Evolutionary conservation across 495 filamentous ascomycete genomes (phyloP).

Genomic region (Penicillium manginii): DNA sequence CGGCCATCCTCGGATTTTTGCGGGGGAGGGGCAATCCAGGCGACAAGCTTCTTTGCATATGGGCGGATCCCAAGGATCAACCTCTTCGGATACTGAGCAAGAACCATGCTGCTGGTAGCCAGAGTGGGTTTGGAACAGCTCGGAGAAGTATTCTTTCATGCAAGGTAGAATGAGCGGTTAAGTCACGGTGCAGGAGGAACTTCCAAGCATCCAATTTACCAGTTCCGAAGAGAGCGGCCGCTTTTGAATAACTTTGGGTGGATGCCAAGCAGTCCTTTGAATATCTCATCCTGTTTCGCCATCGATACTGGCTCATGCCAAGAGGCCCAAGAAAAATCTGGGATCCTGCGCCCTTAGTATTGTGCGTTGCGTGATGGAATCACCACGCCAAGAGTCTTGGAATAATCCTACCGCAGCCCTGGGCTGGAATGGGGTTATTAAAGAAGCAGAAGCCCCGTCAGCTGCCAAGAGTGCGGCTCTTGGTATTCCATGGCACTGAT

Average conservation of each 20-base stretch:
- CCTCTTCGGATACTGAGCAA: slow-evolving; percentile 17
- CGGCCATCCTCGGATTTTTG: slow-evolving; percentile 30
- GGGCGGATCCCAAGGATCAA: slow-evolving; percentile 21
- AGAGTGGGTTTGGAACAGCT: no score
- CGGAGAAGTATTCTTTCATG: background rate
- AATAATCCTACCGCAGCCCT: background rate
- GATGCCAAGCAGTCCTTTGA: background rate
- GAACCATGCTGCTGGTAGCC: background rate
- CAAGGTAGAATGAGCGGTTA: background rate
- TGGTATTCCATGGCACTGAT: slow-evolving; percentile 2
- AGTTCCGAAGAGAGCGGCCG: background rate
- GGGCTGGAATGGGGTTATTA: background rate
- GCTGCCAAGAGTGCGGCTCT: background rate
- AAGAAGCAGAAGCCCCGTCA: background rate
- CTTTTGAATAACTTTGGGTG: background rate
- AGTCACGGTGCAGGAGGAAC: background rate
- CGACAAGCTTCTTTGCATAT: slow-evolving; percentile 18
- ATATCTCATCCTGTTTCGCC: background rate
- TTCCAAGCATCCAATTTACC: background rate
- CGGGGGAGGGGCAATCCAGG: slow-evolving; percentile 30
- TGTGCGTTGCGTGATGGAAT: background rate
- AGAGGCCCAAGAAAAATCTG: background rate
- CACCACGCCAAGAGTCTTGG: background rate
- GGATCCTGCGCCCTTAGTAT: background rate
- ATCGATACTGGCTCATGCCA: background rate